Conservation (phyloP, 2,329 filamentous ascomycete genomes). For the Aspergillus novofumigatus region DNA sequence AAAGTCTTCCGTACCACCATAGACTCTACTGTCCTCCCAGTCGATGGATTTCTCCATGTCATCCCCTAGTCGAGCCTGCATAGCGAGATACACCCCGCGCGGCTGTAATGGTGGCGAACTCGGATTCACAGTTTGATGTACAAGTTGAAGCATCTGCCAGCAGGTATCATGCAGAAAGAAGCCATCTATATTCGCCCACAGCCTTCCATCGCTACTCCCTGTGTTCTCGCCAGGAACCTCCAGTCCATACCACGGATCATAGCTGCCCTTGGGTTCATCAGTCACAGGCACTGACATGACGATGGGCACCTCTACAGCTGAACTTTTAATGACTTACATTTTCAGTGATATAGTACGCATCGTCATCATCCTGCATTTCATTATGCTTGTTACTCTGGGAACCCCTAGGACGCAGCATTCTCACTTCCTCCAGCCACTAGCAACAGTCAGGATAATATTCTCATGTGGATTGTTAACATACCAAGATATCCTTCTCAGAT, state of each 20-base stretch:
- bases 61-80: background rate
- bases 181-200: background rate
- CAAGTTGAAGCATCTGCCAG: background rate
- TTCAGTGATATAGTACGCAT: background rate
- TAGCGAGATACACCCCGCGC: background rate
- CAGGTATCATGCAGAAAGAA: constrained; percentile 3
- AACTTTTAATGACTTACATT: background rate
- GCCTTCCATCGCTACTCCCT: background rate
- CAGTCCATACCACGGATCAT: background rate
- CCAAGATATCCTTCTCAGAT: background rate
- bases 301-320: background rate
- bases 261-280: background rate
- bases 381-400: background rate
- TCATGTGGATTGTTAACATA: background rate
- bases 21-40: background rate
- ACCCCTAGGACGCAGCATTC: background rate
- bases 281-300: background rate
- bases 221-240: background rate
- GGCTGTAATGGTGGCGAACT: background rate
- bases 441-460: background rate
- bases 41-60: background rate
- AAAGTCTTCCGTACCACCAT: background rate
- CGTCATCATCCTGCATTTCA: background rate
- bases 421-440: background rate
- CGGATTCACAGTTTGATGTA: background rate